phyloP scores from a whole-genome alignment of 2,329 filamentous ascomycete species.

The Aspergillus sp. region DNA sequence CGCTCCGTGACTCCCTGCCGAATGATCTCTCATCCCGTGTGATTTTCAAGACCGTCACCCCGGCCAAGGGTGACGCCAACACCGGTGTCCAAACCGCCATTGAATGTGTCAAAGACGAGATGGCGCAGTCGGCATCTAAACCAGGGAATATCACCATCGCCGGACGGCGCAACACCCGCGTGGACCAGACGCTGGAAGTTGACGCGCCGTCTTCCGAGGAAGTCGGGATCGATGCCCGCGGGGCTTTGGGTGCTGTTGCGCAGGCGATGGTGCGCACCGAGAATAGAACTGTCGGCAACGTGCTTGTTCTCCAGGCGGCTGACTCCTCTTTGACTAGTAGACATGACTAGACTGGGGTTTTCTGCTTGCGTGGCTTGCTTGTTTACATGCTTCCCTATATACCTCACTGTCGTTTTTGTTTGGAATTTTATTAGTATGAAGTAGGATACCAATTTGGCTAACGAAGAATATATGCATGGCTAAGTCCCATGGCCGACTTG shows the following conservation, averaged over 20 bases:
- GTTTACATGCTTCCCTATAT: background rate
- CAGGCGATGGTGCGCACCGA: constrained; percentile 53
- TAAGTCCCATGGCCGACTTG: background rate
- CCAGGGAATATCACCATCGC: constrained; percentile 71
- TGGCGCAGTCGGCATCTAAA: constrained; percentile 62
- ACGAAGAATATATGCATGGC: background rate
- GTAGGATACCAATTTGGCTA: background rate
- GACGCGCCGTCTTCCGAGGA: constrained; percentile 36
- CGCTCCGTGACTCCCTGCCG: constrained; percentile 57
- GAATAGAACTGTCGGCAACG: constrained; percentile 62
- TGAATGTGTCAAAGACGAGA: constrained; percentile 56
- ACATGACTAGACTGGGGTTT: background rate
- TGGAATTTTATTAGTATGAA: background rate
- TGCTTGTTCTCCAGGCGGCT: constrained; percentile 68
- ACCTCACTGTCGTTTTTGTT: background rate
- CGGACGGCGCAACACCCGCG: constrained; percentile 49
- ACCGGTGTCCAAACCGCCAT: constrained; percentile 44
- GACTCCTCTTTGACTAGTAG: background rate
- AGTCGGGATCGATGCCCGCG: constrained; percentile 30
- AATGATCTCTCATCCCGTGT: constrained; percentile 54
- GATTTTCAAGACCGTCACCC: constrained; percentile 49
- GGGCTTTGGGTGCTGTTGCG: constrained; percentile 34
- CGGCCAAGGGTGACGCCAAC: constrained; percentile 45
- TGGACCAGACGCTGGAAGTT: constrained; percentile 7
- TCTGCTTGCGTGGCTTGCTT: background rate